Base-by-base conservation (phyloP, 345 rosid species). In the Eucalyptus melliodora region DNA sequence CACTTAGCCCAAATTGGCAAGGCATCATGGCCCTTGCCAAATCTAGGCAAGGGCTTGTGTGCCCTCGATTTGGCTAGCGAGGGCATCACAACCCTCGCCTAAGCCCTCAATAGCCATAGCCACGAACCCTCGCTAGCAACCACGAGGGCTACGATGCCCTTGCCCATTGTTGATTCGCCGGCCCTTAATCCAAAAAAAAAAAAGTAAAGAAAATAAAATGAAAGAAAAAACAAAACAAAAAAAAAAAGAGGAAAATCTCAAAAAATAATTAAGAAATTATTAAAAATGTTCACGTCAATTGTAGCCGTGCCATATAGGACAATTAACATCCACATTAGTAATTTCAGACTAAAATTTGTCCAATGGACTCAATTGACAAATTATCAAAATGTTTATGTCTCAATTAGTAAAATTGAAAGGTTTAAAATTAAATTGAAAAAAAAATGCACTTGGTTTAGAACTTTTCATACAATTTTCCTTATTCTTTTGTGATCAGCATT, bases 271-370 rank as follows among this genome's bases (percentile, higher is more conserved):
- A 13, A 30, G 13, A 62, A 27, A 62, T 62, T 30, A 30, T 62
- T 30, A 6, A 62, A 62, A 62, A 62, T 62, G 16, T 30, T 15
- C 34, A 27, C 8, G 8, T 62, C 34, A 30, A 30, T 30, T 5
- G 3, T 30, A 7, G 72, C 17, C 3, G 0, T 23, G 30, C 14
- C 62, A 24, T 26, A 0, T 56, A 24, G 13, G 30, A 56, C 6
- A 56, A 56, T 0, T 26, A 2, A 56, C 13, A 56, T 56, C 6
- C 3, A 56, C 30, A 24, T 23, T 3, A 10, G 30, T 23, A 56
- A 24, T 56, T 56, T 24, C 13, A 5, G 3, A 4, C 6, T 15
- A 30, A 62, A 27, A 6, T 62, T 62, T 14, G 9, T 11, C 34
- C 3, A 11, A 62, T 62, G 17, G 2, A 56, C 30, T 24, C 24